These are phyloP conservation scores for Trichophyton rubrum DNA, from an alignment of 2,329 filamentous ascomycete species.

Conservation along the genomic window DNA sequence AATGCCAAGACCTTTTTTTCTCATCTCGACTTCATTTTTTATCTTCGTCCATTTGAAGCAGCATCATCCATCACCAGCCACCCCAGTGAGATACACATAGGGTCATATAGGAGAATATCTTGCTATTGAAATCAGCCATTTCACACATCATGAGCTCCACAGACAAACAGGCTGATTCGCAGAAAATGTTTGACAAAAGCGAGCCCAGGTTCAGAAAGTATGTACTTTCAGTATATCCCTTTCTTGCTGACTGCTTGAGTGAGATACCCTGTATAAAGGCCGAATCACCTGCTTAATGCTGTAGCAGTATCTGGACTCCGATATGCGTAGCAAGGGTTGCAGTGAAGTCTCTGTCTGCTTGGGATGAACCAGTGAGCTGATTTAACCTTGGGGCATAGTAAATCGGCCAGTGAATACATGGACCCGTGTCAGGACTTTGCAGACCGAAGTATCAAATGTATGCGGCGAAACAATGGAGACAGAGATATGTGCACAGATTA, in stretches of 20 bases:
- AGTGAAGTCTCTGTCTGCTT: neutral
- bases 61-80: neutral
- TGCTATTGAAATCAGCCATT: neutral
- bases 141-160: neutral
- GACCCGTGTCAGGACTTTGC: slow-evolving; percentile 95
- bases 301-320: neutral
- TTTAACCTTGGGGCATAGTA: slow-evolving; percentile 42
- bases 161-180: slow-evolving; percentile 30
- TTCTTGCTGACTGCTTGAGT: neutral
- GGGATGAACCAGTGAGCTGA: neutral
- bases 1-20: neutral
- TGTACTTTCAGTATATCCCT: slow-evolving; percentile 15
- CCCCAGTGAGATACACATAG: neutral
- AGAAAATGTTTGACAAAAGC: slow-evolving; percentile 43
- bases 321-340: neutral
- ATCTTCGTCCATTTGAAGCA: neutral
- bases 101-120: neutral
- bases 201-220: slow-evolving; percentile 53
- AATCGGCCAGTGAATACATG: slow-evolving; percentile 77
- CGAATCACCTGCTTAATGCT: neutral
- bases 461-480: slow-evolving; percentile 80
- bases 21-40: neutral
- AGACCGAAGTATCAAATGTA: slow-evolving; percentile 67
- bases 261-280: too few relatives aligned
- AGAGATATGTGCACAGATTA: slow-evolving; percentile 85